These are phyloP conservation scores for Annulohypoxylon stygium DNA, from an alignment of 495 filamentous ascomycete genomes.

Conservation along the genomic window DNA sequence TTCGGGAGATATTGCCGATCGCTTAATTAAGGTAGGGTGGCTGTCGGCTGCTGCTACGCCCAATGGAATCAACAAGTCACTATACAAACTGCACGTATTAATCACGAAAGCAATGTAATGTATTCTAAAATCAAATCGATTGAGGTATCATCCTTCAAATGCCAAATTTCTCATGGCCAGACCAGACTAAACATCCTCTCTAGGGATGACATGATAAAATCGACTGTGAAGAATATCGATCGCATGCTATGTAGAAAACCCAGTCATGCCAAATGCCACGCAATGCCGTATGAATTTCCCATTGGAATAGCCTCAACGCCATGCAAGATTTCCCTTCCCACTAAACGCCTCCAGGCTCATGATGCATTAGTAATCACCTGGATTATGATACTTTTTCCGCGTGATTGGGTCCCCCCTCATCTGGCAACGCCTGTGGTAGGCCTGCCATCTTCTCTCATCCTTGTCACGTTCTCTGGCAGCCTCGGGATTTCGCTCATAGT, in stretches of 20 bases:
- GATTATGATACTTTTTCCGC: not conserved
- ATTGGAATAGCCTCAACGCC: constrained; percentile 11
- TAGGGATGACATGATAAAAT: too few species aligned
- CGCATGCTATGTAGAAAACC: too few species aligned
- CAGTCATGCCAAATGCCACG: not conserved
- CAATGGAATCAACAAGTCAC: not conserved
- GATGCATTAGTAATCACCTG: constrained; percentile 15
- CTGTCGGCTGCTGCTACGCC: not conserved
- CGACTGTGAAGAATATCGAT: too few species aligned
- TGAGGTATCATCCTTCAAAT: constrained; percentile 17
- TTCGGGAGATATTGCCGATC: not conserved
- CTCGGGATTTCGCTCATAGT: too few species aligned
- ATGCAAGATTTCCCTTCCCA: constrained; percentile 14
- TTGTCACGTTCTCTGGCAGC: too few species aligned
- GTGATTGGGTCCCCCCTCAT: not conserved
- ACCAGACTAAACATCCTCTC: too few species aligned
- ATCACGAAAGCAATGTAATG: not conserved
- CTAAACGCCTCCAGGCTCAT: constrained; percentile 10
- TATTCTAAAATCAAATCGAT: constrained; percentile 1
- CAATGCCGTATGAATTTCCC: not conserved
- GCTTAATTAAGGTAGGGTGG: not conserved
- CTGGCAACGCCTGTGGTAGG: not conserved
- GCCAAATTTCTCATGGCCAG: not conserved
- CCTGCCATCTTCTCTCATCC: too few species aligned
- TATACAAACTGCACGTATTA: not conserved